Percentiles rank a stretch among this genome's conserved stretches.
phyloP scores from a whole-genome alignment of 495 filamentous ascomycete species.

The Aspergillus coremiiformis region DNA sequence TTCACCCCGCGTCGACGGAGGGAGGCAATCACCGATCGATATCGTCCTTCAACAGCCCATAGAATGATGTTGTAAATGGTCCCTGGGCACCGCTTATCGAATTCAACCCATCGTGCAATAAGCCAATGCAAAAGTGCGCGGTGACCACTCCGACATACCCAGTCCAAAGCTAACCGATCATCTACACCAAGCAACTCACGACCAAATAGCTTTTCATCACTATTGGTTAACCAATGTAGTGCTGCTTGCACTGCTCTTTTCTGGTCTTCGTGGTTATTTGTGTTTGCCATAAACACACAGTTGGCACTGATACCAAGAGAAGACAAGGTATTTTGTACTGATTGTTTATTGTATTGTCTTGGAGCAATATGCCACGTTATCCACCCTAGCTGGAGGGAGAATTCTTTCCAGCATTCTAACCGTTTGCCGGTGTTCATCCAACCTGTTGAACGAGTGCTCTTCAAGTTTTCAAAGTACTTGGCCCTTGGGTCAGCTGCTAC shows the following conservation, averaged over 20 bases:
- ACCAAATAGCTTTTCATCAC: not conserved
- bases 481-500: slow-evolving; percentile 14
- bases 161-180: slow-evolving; percentile 7
- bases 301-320: not conserved
- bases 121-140: slow-evolving; percentile 5
- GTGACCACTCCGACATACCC: slow-evolving; percentile 6
- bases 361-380: slow-evolving; percentile 20
- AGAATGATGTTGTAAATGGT: not conserved
- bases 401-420: slow-evolving; percentile 14
- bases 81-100: not conserved
- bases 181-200: not conserved
- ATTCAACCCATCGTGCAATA: slow-evolving; percentile 2
- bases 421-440: slow-evolving; percentile 9
- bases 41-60: not conserved
- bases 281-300: not conserved
- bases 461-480: not conserved
- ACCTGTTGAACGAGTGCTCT: not conserved
- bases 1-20: slow-evolving; percentile 1
- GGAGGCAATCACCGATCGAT: not conserved
- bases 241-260: slow-evolving; percentile 2
- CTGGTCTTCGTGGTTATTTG: not conserved
- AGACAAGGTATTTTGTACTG: slow-evolving; percentile 6
- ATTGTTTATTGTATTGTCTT: not conserved
- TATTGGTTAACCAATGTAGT: slow-evolving; percentile 7
- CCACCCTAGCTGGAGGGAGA: slow-evolving; percentile 26